Evolutionary conservation across 1,139 yeast genomes (phyloP), one percentile per base, ranked within the genome.

Genomic region (Yamadazyma atlantica): DNA sequence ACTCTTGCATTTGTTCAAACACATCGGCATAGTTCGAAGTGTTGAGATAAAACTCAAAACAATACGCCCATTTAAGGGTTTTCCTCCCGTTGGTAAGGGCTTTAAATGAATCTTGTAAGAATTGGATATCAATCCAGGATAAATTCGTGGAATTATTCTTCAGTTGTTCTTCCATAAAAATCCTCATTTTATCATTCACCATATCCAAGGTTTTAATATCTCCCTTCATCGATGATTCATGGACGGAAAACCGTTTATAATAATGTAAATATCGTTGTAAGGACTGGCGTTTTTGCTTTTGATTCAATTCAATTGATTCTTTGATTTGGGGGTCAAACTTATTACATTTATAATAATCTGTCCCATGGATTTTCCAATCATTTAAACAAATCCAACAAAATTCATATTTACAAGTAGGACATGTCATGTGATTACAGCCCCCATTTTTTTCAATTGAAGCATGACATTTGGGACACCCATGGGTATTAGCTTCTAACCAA

Each of bases 381-480:
- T 82, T 83, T 49, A 79, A 60, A 59, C 99, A 92, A 35, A 89
- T 81, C 99, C 99, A 92, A 58, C 99, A 92, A 57, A 89, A 92
- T 54, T 90, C 87, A 55, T 78, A 64, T 10, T 60, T 58, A 59
- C 99, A 92, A 44, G 81, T 83, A 4, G 77, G 69, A 58, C 99
- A 92, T 0, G 81, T 75, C 96, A 92, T 90, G 62, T 92, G 98
- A 62, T 92, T 90, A 62, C 97, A 92, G 0, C 97, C 97, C 22
- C 97, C 97, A 55, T 84, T 85, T 55, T 90, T 85, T 53, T 86
- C 89, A 43, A 82, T 82, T n/a, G 70, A 60, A 0, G 82, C 57
- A 15, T 58, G 61, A 59, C 92, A 83, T 45, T 73, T 66, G 2
- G 94, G 90, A 56, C 98, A 92, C 35, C 78, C 77, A 51, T 88